Evolutionary conservation across 305 asterid species (phyloP).

Genomic region (Fraxinus sp.): DNA sequence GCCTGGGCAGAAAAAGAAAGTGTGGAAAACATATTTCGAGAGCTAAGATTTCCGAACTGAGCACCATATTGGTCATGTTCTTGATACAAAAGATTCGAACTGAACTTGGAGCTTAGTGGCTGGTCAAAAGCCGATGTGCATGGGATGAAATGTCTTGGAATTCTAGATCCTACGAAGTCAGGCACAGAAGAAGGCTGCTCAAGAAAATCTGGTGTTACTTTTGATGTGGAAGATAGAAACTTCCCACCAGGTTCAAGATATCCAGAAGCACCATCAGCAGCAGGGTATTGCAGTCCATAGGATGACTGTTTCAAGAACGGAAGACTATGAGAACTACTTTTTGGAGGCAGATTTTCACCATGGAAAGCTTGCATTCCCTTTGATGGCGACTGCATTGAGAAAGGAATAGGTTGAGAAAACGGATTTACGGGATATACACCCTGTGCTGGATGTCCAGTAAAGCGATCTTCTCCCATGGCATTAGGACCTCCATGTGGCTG

Average conservation of each 20-base stretch:
- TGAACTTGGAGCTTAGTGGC: conserved; percentile 50
- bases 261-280: conserved; percentile 31
- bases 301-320: conserved; percentile 43
- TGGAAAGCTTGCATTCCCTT: conserved; percentile 40
- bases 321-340: conserved; percentile 29
- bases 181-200: conserved; percentile 38
- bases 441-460: conserved; percentile 31
- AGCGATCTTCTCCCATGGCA: conserved; percentile 32
- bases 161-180: conserved; percentile 47
- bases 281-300: conserved; percentile 38
- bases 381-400: conserved; percentile 35
- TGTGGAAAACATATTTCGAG: conserved; percentile 32
- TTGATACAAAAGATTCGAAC: conserved; percentile 42
- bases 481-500: conserved; percentile 35
- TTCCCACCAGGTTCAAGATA: conserved; percentile 40
- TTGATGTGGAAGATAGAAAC: conserved; percentile 42
- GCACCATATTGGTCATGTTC: conserved; percentile 47
- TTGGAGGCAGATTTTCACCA: conserved; percentile 43
- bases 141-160: conserved; percentile 58
- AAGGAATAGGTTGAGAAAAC: conserved; percentile 34
- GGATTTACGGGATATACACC: conserved; percentile 35
- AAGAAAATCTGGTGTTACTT: conserved; percentile 39
- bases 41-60: conserved; percentile 37
- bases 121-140: conserved; percentile 67
- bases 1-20: conserved; percentile 39